phyloP scores from a whole-genome alignment of 192 early-diverging fungal species.

The Backusella circina region DNA sequence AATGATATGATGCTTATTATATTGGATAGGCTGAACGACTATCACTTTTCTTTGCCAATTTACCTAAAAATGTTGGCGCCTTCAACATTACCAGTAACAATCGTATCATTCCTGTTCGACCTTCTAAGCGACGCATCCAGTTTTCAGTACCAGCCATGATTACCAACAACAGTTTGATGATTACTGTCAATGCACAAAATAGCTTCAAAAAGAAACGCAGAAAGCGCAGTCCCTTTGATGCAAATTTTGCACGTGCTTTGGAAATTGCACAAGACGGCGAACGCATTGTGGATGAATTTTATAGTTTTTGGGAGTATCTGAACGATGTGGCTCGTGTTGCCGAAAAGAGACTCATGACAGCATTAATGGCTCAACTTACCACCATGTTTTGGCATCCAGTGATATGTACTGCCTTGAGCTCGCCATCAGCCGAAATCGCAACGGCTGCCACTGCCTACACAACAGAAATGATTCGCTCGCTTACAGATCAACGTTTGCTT shows the following conservation, averaged over 20 bases:
- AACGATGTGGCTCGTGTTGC: constrained; percentile 36
- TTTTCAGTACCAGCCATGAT: constrained; percentile 35
- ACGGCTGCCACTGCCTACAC: constrained; percentile 34
- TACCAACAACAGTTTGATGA: constrained; percentile 30
- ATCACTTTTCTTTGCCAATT: constrained; percentile 23
- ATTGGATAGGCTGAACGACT: constrained; percentile 29
- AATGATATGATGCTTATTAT: not conserved
- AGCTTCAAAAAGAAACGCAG: constrained; percentile 31
- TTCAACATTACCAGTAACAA: constrained; percentile 29
- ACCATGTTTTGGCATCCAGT: constrained; percentile 39
- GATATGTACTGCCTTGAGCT: constrained; percentile 28
- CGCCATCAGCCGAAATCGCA: constrained; percentile 24
- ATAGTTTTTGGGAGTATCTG: constrained; percentile 37
- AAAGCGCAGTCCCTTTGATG: constrained; percentile 33
- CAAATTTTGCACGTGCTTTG: constrained; percentile 24
- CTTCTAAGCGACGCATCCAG: constrained; percentile 20
- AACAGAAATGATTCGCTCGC: constrained; percentile 37
- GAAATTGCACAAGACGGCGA: constrained; percentile 20
- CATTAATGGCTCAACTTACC: constrained; percentile 32
- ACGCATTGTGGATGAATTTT: constrained; percentile 31
- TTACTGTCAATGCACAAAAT: constrained; percentile 29
- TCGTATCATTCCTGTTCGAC: constrained; percentile 27
- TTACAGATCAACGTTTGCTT: constrained; percentile 34
- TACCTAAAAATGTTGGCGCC: constrained; percentile 32
- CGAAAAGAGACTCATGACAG: constrained; percentile 32